Conservation (phyloP, 495 filamentous ascomycete genomes). For the Hypoxylon fuscum region DNA sequence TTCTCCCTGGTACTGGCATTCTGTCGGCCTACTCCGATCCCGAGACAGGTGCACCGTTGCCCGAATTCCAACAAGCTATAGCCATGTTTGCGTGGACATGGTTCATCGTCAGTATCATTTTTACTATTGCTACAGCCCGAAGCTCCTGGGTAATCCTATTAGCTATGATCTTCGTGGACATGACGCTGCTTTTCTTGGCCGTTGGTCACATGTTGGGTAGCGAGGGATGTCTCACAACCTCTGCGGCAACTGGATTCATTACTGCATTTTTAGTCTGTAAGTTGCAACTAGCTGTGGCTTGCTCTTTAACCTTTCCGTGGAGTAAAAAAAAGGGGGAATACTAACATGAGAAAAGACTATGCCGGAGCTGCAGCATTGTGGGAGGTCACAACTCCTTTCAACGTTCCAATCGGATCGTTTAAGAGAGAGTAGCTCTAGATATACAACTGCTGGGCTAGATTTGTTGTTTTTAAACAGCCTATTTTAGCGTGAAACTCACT, state of each 20-base stretch:
- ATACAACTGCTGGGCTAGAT: background rate
- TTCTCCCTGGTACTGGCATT: slow-evolving; percentile 49
- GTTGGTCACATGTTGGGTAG: slow-evolving; percentile 43
- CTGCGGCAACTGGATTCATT: slow-evolving; percentile 42
- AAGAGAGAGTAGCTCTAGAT: background rate
- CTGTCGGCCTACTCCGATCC: slow-evolving; percentile 45
- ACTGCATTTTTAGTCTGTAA: slow-evolving; percentile 44
- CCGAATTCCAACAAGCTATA: slow-evolving; percentile 46
- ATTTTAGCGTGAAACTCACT: no score
- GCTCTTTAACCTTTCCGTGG: background rate
- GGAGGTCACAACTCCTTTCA: background rate
- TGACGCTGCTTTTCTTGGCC: slow-evolving; percentile 45
- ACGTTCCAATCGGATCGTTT: background rate
- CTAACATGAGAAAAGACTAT: slow-evolving; percentile 1
- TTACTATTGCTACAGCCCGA: slow-evolving; percentile 48
- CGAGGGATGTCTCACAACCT: slow-evolving; percentile 30
- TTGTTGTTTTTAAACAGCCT: no score
- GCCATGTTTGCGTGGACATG: slow-evolving; percentile 51
- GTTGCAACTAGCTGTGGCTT: slow-evolving; percentile 5
- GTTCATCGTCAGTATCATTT: slow-evolving; percentile 52
- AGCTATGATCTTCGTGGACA: slow-evolving; percentile 39
- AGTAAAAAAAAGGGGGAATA: background rate
- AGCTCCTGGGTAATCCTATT: slow-evolving; percentile 44
- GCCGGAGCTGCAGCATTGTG: background rate
- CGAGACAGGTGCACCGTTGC: slow-evolving; percentile 28